A percentile compares a stretch with the other conserved stretches of the same genome.
These are phyloP conservation scores for Scutellaria galericulata DNA, from an alignment of 257 asterid genomes.

Conservation along the genomic window DNA sequence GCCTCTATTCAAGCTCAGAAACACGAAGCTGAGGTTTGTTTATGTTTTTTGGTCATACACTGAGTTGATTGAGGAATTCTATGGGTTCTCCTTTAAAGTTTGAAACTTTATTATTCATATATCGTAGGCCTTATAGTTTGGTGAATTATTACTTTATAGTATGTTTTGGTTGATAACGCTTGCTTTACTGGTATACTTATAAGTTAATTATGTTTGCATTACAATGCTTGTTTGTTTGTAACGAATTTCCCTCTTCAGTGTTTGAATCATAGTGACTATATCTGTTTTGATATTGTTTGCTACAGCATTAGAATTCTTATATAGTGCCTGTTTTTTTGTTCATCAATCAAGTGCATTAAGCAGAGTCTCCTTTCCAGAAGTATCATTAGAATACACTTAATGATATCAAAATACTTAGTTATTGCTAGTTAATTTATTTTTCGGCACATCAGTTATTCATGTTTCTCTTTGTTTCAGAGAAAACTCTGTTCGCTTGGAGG, in stretches of 20 bases:
- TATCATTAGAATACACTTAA: neutral
- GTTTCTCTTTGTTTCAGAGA: constrained; percentile 42
- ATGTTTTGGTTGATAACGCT: no score
- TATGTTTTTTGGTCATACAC: neutral
- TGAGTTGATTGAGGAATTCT: neutral
- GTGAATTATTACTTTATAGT: no score
- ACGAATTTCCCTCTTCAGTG: neutral
- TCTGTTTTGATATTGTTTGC: constrained; percentile 13
- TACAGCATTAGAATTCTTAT: constrained; percentile 1
- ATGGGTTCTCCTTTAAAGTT: neutral
- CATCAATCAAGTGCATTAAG: no score
- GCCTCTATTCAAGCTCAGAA: constrained; percentile 51
- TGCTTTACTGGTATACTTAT: no score
- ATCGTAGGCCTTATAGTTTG: no score
- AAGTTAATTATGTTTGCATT: no score
- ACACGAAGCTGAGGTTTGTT: constrained; percentile 66
- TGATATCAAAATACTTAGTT: neutral
- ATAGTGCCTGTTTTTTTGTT: neutral
- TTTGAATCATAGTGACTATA: neutral
- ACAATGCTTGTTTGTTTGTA: neutral
- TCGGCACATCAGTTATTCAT: constrained; percentile 11
- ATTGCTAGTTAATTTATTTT: neutral
- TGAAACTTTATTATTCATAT: neutral
- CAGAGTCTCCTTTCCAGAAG: neutral
- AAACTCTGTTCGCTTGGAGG: constrained; percentile 56